phyloP scores from a whole-genome alignment of 768 basidiomycete species.

The Suillus alpinus region DNA sequence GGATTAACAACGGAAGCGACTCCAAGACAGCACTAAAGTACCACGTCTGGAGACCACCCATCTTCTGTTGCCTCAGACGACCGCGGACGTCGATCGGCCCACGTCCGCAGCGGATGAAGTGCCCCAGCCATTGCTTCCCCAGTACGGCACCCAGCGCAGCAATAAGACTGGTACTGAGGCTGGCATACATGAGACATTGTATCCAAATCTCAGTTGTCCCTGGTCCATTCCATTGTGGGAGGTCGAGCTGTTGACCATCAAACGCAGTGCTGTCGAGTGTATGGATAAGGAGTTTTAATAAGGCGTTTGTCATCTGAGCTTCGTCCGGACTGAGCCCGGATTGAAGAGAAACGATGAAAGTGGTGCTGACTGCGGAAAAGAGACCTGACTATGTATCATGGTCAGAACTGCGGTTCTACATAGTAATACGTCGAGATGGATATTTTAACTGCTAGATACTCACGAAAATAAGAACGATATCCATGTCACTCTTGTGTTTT shows the following conservation, averaged over 20 bases:
- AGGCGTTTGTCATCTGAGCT: conserved; percentile 14
- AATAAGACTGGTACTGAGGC: conserved; percentile 21
- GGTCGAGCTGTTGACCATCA: neutral
- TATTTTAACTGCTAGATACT: neutral
- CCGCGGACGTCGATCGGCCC: conserved; percentile 18
- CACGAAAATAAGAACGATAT: conserved; percentile 22
- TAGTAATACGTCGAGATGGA: neutral
- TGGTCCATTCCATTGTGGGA: conserved; percentile 13
- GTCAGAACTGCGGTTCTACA: neutral
- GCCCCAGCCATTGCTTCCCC: conserved; percentile 27
- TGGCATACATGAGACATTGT: conserved; percentile 20
- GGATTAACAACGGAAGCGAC: conserved; percentile 9
- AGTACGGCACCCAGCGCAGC: conserved; percentile 23
- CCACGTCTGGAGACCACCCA: conserved; percentile 13
- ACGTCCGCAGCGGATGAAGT: conserved; percentile 16
- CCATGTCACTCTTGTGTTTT: conserved; percentile 15
- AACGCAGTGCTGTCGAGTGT: conserved; percentile 8
- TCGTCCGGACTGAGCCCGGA: conserved; percentile 29
- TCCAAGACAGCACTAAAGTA: conserved; percentile 11
- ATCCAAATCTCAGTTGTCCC: conserved; percentile 7
- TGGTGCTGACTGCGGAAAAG: conserved; percentile 37
- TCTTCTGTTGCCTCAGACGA: conserved; percentile 4
- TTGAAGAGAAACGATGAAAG: conserved; percentile 37
- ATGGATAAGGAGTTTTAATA: conserved; percentile 14
- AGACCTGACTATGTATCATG: conserved; percentile 31